Base-by-base conservation (phyloP, 2,329 filamentous ascomycete species). In the Hymenotorrendiella dingleyae region DNA sequence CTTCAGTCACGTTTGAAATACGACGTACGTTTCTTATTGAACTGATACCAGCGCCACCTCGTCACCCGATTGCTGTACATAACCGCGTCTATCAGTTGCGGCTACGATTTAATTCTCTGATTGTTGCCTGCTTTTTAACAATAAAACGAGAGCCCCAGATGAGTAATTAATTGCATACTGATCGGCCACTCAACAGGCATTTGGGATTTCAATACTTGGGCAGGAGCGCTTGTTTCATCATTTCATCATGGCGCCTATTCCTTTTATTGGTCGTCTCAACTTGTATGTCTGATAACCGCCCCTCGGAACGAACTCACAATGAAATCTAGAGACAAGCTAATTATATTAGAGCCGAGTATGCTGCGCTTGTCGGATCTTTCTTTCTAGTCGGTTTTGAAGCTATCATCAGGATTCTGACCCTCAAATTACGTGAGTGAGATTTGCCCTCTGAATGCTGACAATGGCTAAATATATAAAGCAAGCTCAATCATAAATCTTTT, bases 311-410 rank as follows among this genome's bases (percentile, higher is more conserved):
- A 34, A 17, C 10, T 38, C n/a, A 9, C 20, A 20, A 26, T 42
- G 27, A 36, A 14, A 7, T 6, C 16, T 24, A n/a, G 10, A 28
- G 17, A 19, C 22, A 35, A 36, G 42, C 42, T 49, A 33, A 49
- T 36, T 38, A 35, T 17, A 23, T 42, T 47, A 89, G 85, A 64
- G 76, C 76, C 65, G 90, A 98, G 69, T 97, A 97, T 68, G 67
- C 94, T 50, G 88, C 90, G 28, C 78, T 98, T 32, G 67, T 93
- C 35, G 80, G 82, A 42, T 97, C 91, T 6, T 85, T 97, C 58
- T 58, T 87, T 40, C 76, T 98, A 27, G 82, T 97, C 45, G 74
- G 80, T 35, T 73, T 95, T 53, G 93, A 98, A 65, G 81, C 82
- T 43, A 59, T 94, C 47, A 84, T 95, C 56, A 82, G 91, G 56